A percentile compares a stretch with the other conserved stretches of the same genome.
phyloP scores from a whole-genome alignment of 129 eudicot genomes.

The Erigeron canadensis region DNA sequence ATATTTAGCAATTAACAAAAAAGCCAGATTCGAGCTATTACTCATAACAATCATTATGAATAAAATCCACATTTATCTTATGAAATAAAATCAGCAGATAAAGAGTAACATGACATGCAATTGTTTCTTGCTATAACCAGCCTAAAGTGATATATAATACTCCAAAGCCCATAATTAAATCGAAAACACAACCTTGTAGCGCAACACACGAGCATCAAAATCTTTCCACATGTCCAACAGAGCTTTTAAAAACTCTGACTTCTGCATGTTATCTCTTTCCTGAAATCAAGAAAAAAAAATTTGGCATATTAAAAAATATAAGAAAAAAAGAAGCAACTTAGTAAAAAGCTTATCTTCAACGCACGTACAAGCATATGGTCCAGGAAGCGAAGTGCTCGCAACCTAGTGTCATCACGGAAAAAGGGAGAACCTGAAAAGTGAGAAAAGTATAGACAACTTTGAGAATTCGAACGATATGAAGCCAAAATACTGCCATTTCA shows the following conservation, averaged over 20 bases:
- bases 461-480: constrained; percentile 7
- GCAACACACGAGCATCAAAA: constrained; percentile 94
- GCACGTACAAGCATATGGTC: constrained; percentile 96
- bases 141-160: constrained; percentile 5
- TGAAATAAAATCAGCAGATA: background rate
- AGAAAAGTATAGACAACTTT: constrained; percentile 27
- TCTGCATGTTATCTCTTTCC: constrained; percentile 99
- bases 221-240: constrained; percentile 99
- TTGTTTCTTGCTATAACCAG: constrained; percentile 6
- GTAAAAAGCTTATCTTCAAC: constrained; percentile 6
- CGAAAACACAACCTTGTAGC: constrained; percentile 73
- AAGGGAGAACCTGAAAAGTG: constrained; percentile 73
- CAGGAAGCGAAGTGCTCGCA: constrained; percentile 99
- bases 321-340: constrained; percentile 24
- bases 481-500: constrained; percentile 6
- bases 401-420: constrained; percentile 94
- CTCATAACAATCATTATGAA: background rate
- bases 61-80: constrained; percentile 2
- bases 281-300: constrained; percentile 36
- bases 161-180: constrained; percentile 7
- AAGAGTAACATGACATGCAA: constrained; percentile 12
- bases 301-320: constrained; percentile 16
- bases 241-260: constrained; percentile 91
- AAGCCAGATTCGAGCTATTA: background rate
- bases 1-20: background rate